Conservation (phyloP, 2,329 filamentous ascomycete genomes). For the Camillea tinctor region DNA sequence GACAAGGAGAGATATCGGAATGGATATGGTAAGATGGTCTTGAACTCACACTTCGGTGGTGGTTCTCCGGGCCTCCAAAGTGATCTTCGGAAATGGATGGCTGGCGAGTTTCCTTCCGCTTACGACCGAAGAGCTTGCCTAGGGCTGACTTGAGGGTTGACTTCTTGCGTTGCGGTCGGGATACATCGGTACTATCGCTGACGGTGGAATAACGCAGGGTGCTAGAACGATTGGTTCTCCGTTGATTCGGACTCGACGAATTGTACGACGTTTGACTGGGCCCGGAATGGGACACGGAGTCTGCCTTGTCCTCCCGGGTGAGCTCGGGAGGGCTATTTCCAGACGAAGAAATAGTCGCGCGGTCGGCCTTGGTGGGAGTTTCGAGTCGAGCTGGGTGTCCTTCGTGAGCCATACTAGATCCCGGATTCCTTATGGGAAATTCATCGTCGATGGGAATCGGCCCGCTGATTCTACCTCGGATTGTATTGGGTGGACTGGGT, state of each 20-base stretch:
- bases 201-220: slow-evolving; percentile 47
- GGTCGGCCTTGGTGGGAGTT: slow-evolving; percentile 18
- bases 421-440: slow-evolving; percentile 50
- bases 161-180: slow-evolving; percentile 52
- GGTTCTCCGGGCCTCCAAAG: slow-evolving; percentile 28
- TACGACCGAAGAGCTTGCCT: slow-evolving; percentile 58
- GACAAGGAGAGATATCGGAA: not conserved
- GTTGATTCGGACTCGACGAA: slow-evolving; percentile 30
- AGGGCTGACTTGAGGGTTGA: slow-evolving; percentile 56
- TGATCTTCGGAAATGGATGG: slow-evolving; percentile 29
- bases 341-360: slow-evolving; percentile 18
- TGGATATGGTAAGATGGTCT: not conserved
- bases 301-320: slow-evolving; percentile 20
- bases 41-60: slow-evolving; percentile 51
- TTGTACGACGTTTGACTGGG: slow-evolving; percentile 28
- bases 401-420: slow-evolving; percentile 36
- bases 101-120: slow-evolving; percentile 46
- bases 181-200: slow-evolving; percentile 41
- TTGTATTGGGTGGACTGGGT: slow-evolving; percentile 36
- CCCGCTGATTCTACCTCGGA: slow-evolving; percentile 60
- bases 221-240: slow-evolving; percentile 39
- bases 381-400: slow-evolving; percentile 24
- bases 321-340: slow-evolving; percentile 20
- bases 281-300: slow-evolving; percentile 21
- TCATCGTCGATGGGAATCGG: slow-evolving; percentile 62